Conservation (phyloP, 2,329 filamentous ascomycete species). For the Neofusicoccum ribis region DNA sequence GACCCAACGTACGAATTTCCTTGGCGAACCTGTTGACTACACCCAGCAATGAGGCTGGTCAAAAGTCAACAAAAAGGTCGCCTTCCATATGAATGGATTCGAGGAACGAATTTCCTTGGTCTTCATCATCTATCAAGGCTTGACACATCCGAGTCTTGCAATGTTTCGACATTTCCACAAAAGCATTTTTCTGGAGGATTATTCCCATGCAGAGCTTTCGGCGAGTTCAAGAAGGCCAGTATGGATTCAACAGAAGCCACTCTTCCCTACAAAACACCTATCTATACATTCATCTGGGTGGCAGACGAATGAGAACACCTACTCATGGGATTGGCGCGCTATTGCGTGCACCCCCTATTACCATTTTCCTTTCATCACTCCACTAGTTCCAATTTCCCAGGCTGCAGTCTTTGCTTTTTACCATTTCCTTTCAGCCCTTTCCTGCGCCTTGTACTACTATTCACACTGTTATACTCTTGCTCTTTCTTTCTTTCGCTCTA, state of each 20-base stretch:
- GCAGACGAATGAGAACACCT: neutral
- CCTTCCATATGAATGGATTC: conserved; percentile 10
- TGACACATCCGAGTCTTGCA: neutral
- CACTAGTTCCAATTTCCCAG: neutral
- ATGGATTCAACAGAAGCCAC: neutral
- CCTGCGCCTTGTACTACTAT: conserved; percentile 17
- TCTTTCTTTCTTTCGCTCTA: neutral
- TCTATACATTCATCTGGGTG: conserved; percentile 5
- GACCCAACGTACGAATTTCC: conserved; percentile 14
- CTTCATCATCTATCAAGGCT: neutral
- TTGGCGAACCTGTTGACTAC: conserved; percentile 12
- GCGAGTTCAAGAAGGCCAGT: conserved; percentile 8
- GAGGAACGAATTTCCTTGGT: conserved; percentile 15
- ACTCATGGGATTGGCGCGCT: neutral
- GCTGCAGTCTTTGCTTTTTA: conserved; percentile 5
- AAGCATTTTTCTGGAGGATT: conserved; percentile 14
- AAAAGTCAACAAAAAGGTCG: conserved; percentile 4
- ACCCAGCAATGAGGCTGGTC: conserved; percentile 7
- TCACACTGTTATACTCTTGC: conserved; percentile 1
- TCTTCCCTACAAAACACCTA: conserved; percentile 8
- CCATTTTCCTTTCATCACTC: neutral
- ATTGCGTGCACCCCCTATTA: neutral
- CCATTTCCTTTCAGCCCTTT: neutral
- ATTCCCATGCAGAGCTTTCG: conserved; percentile 1
- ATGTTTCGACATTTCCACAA: conserved; percentile 7